Conservation (phyloP, 768 basidiomycete genomes). For the Lentinula aciculospora region DNA sequence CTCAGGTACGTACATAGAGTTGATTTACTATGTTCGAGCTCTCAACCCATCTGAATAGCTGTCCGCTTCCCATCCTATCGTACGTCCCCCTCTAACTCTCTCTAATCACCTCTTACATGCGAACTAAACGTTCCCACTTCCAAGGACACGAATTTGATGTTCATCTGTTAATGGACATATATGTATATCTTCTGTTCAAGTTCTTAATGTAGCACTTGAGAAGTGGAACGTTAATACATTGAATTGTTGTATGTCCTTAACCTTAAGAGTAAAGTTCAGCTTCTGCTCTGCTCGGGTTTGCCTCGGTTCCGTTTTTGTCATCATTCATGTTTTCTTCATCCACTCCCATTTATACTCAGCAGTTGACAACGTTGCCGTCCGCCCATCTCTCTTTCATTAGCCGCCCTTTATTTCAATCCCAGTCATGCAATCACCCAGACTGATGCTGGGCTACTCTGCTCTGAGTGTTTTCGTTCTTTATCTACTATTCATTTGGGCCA, state of each 20-base stretch:
- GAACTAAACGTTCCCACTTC: neutral
- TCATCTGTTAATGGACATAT: constrained; percentile 18
- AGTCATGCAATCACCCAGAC: neutral
- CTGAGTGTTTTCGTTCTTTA: neutral
- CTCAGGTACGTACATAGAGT: constrained; percentile 38
- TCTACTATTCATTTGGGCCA: neutral
- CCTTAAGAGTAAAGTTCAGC: no score
- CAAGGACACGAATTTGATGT: constrained; percentile 33
- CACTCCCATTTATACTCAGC: no score
- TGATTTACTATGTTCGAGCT: constrained; percentile 10
- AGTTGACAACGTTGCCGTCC: neutral
- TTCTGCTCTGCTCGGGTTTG: no score
- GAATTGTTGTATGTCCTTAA: no score
- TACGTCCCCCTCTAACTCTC: constrained; percentile 4
- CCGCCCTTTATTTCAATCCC: neutral
- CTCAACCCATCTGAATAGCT: constrained; percentile 18
- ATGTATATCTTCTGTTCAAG: no score
- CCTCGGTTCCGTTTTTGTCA: no score
- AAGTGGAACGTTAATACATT: no score
- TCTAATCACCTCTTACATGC: constrained; percentile 8
- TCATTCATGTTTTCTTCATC: no score
- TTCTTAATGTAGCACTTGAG: no score
- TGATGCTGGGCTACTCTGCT: neutral
- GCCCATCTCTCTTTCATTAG: neutral
- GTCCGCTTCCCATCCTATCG: constrained; percentile 33